These are phyloP conservation scores for Homolaphlyctis polyrhiza DNA, from an alignment of 371 early-diverging fungal genomes.

Conservation along the genomic window DNA sequence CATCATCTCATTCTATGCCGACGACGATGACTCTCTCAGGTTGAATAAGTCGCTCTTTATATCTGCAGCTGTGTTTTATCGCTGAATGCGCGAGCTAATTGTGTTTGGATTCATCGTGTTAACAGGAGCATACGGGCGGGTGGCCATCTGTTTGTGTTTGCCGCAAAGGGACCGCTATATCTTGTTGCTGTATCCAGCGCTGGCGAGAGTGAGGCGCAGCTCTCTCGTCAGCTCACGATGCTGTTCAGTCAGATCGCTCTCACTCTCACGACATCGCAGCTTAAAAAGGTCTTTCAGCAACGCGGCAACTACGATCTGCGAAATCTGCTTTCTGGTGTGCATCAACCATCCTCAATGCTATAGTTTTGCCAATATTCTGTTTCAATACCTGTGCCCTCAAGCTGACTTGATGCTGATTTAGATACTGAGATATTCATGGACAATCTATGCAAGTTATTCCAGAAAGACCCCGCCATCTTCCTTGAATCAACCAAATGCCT, in stretches of 20 bases:
- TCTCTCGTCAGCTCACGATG: slow-evolving; percentile 74
- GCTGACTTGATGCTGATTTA: no score
- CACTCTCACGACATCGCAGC: slow-evolving; percentile 74
- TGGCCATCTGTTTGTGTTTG: slow-evolving; percentile 75
- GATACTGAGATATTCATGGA: slow-evolving; percentile 85
- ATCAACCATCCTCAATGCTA: slow-evolving; percentile 5
- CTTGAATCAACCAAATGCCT: slow-evolving; percentile 73
- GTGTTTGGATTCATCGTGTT: slow-evolving; percentile 34
- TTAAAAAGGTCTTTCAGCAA: slow-evolving; percentile 81
- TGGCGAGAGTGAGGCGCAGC: slow-evolving; percentile 73
- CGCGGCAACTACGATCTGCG: slow-evolving; percentile 87
- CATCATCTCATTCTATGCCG: slow-evolving; percentile 78
- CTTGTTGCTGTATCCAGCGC: slow-evolving; percentile 75
- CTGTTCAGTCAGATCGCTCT: slow-evolving; percentile 84
- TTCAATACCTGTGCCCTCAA: no score
- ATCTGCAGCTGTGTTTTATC: no score
- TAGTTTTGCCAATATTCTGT: neutral
- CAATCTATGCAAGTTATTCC: slow-evolving; percentile 66
- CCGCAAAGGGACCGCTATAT: slow-evolving; percentile 75
- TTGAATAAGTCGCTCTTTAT: slow-evolving; percentile 13
- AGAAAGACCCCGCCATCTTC: slow-evolving; percentile 66
- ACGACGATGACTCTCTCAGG: slow-evolving; percentile 74
- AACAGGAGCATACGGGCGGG: slow-evolving; percentile 49
- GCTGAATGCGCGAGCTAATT: slow-evolving; percentile 1
- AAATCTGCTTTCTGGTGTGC: slow-evolving; percentile 62